Percentiles rank a stretch among this genome's conserved stretches.
Evolutionary conservation across 2,329 filamentous ascomycete species (phyloP).

Genomic region (Aspergillus pseudonomiae): DNA sequence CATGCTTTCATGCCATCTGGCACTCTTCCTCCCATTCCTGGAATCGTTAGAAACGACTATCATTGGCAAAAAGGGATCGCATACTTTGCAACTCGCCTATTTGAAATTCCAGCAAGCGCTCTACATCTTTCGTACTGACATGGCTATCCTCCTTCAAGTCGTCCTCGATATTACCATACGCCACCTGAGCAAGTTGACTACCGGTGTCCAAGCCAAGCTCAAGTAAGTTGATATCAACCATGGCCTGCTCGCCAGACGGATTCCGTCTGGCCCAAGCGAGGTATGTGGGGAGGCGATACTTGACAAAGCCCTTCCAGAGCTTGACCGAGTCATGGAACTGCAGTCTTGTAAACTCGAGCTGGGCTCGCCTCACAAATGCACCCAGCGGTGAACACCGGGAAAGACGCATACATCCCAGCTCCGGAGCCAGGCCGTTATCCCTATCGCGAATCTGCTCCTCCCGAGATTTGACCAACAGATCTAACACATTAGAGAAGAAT

Average conservation of each 20-base stretch:
- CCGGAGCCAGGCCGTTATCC: conserved; percentile 55
- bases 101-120: conserved; percentile 82
- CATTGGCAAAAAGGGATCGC: conserved; percentile 24
- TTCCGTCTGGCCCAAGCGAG: conserved; percentile 60
- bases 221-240: conserved; percentile 66
- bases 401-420: conserved; percentile 61
- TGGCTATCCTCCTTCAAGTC: conserved; percentile 44
- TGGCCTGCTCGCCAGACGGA: conserved; percentile 46
- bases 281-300: conserved; percentile 77
- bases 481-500: conserved; percentile 67
- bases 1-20: conserved; percentile 73
- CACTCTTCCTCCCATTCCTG: conserved; percentile 76
- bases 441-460: conserved; percentile 62
- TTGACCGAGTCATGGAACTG: conserved; percentile 77
- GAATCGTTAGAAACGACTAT: conserved; percentile 23
- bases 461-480: conserved; percentile 63
- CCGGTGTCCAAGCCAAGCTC: conserved; percentile 59
- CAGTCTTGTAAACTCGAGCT: conserved; percentile 77
- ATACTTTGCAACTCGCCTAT: conserved; percentile 82
- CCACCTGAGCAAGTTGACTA: conserved; percentile 52
- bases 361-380: conserved; percentile 73
- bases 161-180: conserved; percentile 53
- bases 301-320: conserved; percentile 81
- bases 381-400: conserved; percentile 79
- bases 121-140: conserved; percentile 77